A percentile compares a stretch with the other conserved stretches of the same genome.
These are phyloP conservation scores for Penicillium brasilianum DNA, from an alignment of 2,329 filamentous ascomycete genomes.

Conservation along the genomic window DNA sequence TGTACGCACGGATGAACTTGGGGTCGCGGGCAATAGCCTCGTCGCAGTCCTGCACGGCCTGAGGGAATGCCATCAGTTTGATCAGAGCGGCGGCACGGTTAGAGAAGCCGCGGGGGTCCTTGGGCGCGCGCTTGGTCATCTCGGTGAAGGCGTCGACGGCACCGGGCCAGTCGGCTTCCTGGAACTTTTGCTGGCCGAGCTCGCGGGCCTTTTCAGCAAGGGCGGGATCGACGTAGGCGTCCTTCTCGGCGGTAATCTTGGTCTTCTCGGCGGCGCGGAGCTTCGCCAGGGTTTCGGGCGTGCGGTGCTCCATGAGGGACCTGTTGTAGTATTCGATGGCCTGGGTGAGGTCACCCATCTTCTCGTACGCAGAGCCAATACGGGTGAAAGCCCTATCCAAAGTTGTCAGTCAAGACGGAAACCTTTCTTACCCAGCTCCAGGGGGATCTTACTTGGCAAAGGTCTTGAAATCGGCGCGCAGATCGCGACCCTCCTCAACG, in stretches of 20 bases:
- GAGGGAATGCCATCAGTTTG: slow-evolving; percentile 95
- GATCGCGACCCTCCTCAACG: slow-evolving; percentile 83
- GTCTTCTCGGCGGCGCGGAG: slow-evolving; percentile 87
- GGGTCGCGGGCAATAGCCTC: slow-evolving; percentile 87
- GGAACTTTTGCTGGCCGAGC: slow-evolving; percentile 95
- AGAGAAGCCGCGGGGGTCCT: slow-evolving; percentile 92
- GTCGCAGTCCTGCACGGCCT: slow-evolving; percentile 90
- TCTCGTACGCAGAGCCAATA: slow-evolving; percentile 93
- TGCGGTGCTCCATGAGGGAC: slow-evolving; percentile 95
- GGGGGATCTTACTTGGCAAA: slow-evolving; percentile 74
- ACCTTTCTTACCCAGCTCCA: not conserved
- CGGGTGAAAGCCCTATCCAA: slow-evolving; percentile 78
- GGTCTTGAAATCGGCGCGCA: slow-evolving; percentile 96
- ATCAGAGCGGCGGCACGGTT: slow-evolving; percentile 97
- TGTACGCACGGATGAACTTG: slow-evolving; percentile 92
- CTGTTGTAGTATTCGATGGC: slow-evolving; percentile 91
- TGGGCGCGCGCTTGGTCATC: slow-evolving; percentile 94
- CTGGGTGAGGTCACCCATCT: slow-evolving; percentile 75
- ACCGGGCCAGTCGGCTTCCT: slow-evolving; percentile 91
- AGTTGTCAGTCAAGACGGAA: slow-evolving; percentile 16
- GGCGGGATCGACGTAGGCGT: slow-evolving; percentile 83
- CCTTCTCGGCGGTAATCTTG: slow-evolving; percentile 75
- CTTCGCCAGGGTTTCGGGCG: slow-evolving; percentile 90
- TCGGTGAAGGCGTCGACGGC: slow-evolving; percentile 93
- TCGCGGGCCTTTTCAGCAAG: slow-evolving; percentile 96